Conservation (phyloP, 2,329 filamentous ascomycete genomes). For the Cladosporium sp. region DNA sequence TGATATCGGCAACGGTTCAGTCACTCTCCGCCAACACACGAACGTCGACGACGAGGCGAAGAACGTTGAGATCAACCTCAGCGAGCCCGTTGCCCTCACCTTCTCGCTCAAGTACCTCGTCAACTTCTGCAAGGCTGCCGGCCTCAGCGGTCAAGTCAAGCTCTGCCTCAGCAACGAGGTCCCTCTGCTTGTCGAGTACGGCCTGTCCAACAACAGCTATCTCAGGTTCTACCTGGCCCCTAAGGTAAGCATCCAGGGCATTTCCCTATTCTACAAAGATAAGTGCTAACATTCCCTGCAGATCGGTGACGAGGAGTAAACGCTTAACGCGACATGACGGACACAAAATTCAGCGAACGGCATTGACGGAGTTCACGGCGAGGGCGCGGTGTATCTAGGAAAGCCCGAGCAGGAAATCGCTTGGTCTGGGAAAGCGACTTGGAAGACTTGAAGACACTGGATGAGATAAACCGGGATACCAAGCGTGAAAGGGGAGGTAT, state of each 20-base stretch:
- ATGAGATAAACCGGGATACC: background rate
- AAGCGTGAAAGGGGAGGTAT: background rate
- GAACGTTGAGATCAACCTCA: constrained; percentile 84
- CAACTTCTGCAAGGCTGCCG: constrained; percentile 99
- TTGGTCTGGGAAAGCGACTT: background rate
- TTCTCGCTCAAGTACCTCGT: constrained; percentile 99
- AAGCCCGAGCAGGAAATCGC: background rate
- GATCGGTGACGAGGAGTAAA: constrained; percentile 66
- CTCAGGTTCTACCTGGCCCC: constrained; percentile 96
- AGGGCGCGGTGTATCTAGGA: constrained; percentile 6
- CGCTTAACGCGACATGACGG: background rate
- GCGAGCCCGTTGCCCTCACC: constrained; percentile 87
- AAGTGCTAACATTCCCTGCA: constrained; percentile 41
- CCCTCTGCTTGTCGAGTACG: constrained; percentile 91
- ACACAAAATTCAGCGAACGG: constrained; percentile 4
- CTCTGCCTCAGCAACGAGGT: constrained; percentile 96
- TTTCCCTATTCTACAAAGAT: background rate
- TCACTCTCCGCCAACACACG: constrained; percentile 83
- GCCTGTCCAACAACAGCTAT: constrained; percentile 74
- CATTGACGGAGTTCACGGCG: constrained; percentile 8
- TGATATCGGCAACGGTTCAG: constrained; percentile 92
- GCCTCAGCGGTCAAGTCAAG: constrained; percentile 76
- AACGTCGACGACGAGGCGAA: constrained; percentile 84
- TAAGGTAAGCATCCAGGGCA: constrained; percentile 62
- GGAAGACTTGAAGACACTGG: constrained; percentile 1